Percentiles rank a stretch among this genome's conserved stretches.
These are phyloP conservation scores for Pseudopyrenochaeta lycopersici DNA, from an alignment of 2,329 filamentous ascomycete genomes.

Conservation along the genomic window DNA sequence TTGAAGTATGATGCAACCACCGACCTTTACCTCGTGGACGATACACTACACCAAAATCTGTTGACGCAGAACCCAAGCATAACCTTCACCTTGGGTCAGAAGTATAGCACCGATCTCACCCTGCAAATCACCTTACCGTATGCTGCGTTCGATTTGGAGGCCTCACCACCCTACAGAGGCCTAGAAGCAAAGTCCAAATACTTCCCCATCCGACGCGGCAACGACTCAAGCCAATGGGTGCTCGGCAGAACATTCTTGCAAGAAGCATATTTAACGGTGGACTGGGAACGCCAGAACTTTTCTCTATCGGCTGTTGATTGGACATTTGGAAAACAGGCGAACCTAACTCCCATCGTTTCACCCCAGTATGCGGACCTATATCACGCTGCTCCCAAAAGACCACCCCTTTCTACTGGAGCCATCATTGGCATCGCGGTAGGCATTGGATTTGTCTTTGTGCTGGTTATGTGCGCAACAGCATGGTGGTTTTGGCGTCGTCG, in stretches of 20 bases:
- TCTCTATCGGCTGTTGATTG: conserved; percentile 54
- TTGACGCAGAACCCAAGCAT: conserved; percentile 52
- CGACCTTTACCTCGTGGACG: conserved; percentile 70
- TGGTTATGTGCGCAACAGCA: conserved; percentile 39
- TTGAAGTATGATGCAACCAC: conserved; percentile 71
- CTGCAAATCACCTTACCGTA: conserved; percentile 60
- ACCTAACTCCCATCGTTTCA: conserved; percentile 46
- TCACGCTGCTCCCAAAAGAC: background rate
- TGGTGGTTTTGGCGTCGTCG: conserved; percentile 48
- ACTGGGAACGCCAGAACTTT: conserved; percentile 59
- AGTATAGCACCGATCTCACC: conserved; percentile 41
- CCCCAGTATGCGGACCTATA: conserved; percentile 28
- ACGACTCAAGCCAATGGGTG: conserved; percentile 64
- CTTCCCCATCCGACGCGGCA: conserved; percentile 70
- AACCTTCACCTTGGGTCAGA: conserved; percentile 55
- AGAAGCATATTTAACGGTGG: conserved; percentile 65
- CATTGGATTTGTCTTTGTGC: conserved; percentile 42
- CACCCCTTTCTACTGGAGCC: conserved; percentile 39
- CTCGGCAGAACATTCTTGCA: conserved; percentile 76
- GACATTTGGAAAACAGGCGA: conserved; percentile 32
- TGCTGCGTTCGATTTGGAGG: conserved; percentile 59
- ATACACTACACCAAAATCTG: conserved; percentile 64
- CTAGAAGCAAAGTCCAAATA: conserved; percentile 70
- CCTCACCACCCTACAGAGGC: conserved; percentile 60
- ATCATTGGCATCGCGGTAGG: conserved; percentile 58